phyloP scores from a whole-genome alignment of 225 moss, liverwort and hornwort species.

The Asterella californica region DNA sequence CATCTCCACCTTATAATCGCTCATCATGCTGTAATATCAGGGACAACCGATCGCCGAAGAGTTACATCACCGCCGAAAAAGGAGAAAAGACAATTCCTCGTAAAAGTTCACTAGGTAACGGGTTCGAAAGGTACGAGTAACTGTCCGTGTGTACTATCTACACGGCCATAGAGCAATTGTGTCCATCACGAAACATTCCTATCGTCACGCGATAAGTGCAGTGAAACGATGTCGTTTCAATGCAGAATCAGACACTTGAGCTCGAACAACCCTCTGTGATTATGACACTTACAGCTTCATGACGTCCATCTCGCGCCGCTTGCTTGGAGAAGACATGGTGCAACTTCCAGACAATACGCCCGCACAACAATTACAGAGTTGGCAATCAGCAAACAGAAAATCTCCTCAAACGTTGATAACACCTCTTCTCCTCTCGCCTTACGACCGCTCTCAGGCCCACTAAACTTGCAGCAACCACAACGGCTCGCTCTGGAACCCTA shows the following conservation, averaged over 20 bases:
- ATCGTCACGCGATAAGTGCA: background rate
- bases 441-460: constrained; percentile 14
- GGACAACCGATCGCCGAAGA: background rate
- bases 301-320: constrained; percentile 96
- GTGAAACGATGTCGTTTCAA: background rate
- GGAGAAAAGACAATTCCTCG: background rate
- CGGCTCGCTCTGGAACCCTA: constrained; percentile 36
- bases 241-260: background rate
- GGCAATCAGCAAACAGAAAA: constrained; percentile 15
- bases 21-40: constrained; percentile 65
- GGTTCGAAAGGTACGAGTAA: background rate
- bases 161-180: background rate
- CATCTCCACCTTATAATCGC: constrained; percentile 99
- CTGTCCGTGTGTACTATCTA: background rate
- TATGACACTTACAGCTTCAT: constrained; percentile 76
- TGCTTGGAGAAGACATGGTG: constrained; percentile 87
- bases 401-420: background rate
- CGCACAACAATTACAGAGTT: constrained; percentile 12
- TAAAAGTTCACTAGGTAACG: background rate
- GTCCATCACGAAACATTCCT: background rate
- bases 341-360: constrained; percentile 4
- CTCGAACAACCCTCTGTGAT: background rate
- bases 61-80: background rate
- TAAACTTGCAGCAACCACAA: background rate
- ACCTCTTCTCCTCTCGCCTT: background rate